Percentiles rank a stretch among this genome's conserved stretches.
These are phyloP conservation scores for Rosa rugosa DNA, from an alignment of 306 rosid species.

Conservation along the genomic window DNA sequence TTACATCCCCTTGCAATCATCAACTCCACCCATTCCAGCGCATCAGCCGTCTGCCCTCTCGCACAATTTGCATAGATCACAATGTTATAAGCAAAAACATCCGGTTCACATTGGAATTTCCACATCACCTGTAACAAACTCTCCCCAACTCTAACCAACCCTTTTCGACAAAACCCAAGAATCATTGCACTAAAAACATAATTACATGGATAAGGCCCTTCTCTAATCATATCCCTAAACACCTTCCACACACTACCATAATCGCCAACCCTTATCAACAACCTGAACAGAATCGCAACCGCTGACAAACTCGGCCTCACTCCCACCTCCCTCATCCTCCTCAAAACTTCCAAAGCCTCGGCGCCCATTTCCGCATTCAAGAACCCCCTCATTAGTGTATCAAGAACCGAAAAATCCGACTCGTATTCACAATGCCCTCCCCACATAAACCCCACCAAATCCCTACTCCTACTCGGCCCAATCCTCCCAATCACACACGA, in stretches of 20 bases:
- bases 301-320: conserved; percentile 50
- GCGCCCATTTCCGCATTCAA: conserved; percentile 52
- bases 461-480: conserved; percentile 47
- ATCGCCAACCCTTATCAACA: conserved; percentile 66
- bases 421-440: conserved; percentile 43
- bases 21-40: conserved; percentile 46
- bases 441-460: conserved; percentile 64
- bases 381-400: conserved; percentile 60
- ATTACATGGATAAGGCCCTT: conserved; percentile 54
- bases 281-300: conserved; percentile 35
- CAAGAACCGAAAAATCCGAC: conserved; percentile 63
- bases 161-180: conserved; percentile 66
- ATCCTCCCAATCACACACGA: conserved; percentile 54
- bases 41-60: conserved; percentile 49
- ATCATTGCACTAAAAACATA: conserved; percentile 42
- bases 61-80: conserved; percentile 49
- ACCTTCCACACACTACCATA: conserved; percentile 74
- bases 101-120: conserved; percentile 52
- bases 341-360: conserved; percentile 56
- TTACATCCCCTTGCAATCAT: conserved; percentile 54
- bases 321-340: conserved; percentile 58
- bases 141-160: conserved; percentile 46
- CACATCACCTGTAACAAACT: conserved; percentile 63
- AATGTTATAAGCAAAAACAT: conserved; percentile 53
- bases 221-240: conserved; percentile 44